Evolutionary conservation across 1,284 basidiomycete species (phyloP), one percentile per base, ranked within the genome.

Genomic region (Neotropicomus parvogracilis): DNA sequence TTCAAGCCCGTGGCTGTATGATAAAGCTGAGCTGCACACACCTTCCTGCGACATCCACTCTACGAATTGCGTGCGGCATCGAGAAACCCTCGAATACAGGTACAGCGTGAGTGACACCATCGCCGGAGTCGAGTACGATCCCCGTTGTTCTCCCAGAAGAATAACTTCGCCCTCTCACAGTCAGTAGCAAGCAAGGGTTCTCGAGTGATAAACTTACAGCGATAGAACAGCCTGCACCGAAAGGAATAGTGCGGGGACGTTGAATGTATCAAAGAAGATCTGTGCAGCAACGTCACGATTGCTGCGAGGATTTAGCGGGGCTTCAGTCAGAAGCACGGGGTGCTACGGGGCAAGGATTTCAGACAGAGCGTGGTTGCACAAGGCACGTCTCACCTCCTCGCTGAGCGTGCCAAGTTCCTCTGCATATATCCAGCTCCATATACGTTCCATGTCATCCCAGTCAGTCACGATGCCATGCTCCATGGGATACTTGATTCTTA

Each of bases 21-120:
- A 34, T 35, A 34, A 14, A 51, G 28, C 46, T 12, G 14, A 26
- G 24, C 16, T 29, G 6, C 26, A 62, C 75, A 59, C 68, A 92
- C 85, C 94, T 78, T 59, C 97, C 97, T 19, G 97, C 97, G 6
- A 99, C 83, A 67, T 99, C 97, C 48, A 98, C 88, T 61, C 97
- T 75, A 46, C 94, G 85, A 57, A 99, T 95, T 31, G 97, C 95
- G 65, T 99, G 93, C 31, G 95, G 95, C 91, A 99, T 97, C 9
- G 92, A 95, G 73, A 99, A 99, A 0, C 97, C 97, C 67, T 99
- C 97, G 63, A 97, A 99, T 10, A 99, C 97, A 3, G 97, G 97
- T 3, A 99, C 97, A 3, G 97, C 93, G 59, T 99, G 97, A 17
- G 97, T 98, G 2, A 99, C 97, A 19, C 97, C 97, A 65, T 99